Evolutionary conservation across 1,284 basidiomycete species (phyloP), one percentile per base, ranked within the genome.

Genomic region (Uromyces viciae-fabae): DNA sequence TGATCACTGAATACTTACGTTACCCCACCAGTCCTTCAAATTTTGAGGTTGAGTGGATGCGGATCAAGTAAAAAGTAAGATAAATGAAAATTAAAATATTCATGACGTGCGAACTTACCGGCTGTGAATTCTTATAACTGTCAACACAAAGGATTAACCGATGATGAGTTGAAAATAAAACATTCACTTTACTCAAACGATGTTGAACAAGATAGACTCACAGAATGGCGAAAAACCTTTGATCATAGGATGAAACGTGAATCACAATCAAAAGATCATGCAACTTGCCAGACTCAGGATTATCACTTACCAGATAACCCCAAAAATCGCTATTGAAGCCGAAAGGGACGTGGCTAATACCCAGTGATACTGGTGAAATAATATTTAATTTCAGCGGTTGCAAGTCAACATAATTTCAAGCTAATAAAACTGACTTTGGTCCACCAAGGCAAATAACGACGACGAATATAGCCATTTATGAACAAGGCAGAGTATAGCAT

Each of bases 221-320:
- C 76, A 79, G 66, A 38, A 79, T 79, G 4, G 66, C 66, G 42
- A 79, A 79, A 22, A 79, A 79, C 76, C 76, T 79, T 28, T 14
- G n/a, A 38, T 33, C 31, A 66, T 7, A 56, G 40, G 15, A 22
- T 17, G 36, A 38, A 25, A 28, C 17, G 33, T 11, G 31, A 31
- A 36, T 28, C 46, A 43, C 9, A 75, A 43, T 36, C 3, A 64
- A 36, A 31, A 52, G 28, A 52, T 68, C 7, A 62, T 31, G 11
- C 22, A 49, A 49, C 46, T 49, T 49, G 46, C 22, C 46, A 49
- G 11, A 11, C 11, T 58, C 15, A 36, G 22, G n/a, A 42, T n/a
- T 11, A 33, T 17, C 36, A 43, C 66, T 58, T 28, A 79, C 76
- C 76, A 79, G 22, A 79, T 71, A 9, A 79, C 46, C 25, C 76